Evolutionary conservation across 305 asterid genomes (phyloP).

Genomic region (Fraxinus angustifolia): DNA sequence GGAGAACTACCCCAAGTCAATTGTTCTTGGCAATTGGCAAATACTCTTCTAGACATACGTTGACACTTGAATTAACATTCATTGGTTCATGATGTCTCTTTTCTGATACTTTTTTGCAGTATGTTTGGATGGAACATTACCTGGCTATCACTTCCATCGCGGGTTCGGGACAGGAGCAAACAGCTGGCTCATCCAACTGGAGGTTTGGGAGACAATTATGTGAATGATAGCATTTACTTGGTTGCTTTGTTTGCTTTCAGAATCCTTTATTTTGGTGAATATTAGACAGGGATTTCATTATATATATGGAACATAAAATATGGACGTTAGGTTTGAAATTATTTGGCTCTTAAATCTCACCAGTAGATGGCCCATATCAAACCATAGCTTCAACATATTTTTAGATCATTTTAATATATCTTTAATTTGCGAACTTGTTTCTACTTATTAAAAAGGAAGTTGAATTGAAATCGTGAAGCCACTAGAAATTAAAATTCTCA

Average conservation of each 20-base stretch:
- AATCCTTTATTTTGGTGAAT: not conserved
- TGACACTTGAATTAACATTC: not conserved
- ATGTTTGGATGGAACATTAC: constrained; percentile 52
- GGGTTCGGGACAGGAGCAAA: constrained; percentile 45
- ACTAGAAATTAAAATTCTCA: not conserved
- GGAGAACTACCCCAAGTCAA: not conserved
- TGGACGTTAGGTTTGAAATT: not conserved
- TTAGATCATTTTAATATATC: not conserved
- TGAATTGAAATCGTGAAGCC: not conserved
- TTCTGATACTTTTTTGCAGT: constrained; percentile 29
- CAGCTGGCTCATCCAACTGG: constrained; percentile 48
- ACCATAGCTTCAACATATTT: not conserved
- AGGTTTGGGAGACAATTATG: constrained; percentile 30
- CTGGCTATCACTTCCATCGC: constrained; percentile 50
- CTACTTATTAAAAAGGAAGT: not conserved
- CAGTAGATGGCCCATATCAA: not conserved
- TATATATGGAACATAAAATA: not conserved
- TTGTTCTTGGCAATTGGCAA: not conserved
- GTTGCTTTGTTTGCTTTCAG: not conserved
- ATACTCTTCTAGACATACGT: not conserved
- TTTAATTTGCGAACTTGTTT: not conserved
- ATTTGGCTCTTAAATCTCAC: not conserved
- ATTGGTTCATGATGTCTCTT: not conserved
- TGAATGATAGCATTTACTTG: not conserved
- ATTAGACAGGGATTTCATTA: not conserved